These are phyloP conservation scores for Umbelopsis sp. DNA, from an alignment of 192 early-diverging fungal genomes.

Conservation along the genomic window DNA sequence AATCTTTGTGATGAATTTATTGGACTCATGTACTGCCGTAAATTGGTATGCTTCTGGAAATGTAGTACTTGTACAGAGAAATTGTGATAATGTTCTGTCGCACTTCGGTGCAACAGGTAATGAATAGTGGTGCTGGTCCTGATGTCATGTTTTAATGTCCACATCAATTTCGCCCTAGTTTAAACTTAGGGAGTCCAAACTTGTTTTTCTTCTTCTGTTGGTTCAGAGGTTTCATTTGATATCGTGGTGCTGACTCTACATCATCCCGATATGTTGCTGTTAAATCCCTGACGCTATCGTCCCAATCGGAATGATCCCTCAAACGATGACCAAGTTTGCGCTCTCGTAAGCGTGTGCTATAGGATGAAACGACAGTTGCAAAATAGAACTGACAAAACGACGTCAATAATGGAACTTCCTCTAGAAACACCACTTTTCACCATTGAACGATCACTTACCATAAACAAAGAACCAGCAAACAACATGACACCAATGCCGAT, in stretches of 20 bases:
- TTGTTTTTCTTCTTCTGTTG: constrained; percentile 12
- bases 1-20: too few species aligned
- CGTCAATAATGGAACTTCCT: not conserved
- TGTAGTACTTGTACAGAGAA: too few species aligned
- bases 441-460: constrained; percentile 21
- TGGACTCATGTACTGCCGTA: too few species aligned
- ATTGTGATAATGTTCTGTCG: too few species aligned
- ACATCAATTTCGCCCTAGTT: constrained; percentile 1
- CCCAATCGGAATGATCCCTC: constrained; percentile 35
- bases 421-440: not conserved
- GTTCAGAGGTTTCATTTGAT: constrained; percentile 26
- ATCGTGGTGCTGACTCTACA: constrained; percentile 28
- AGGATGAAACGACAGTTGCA: constrained; percentile 26
- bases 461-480: constrained; percentile 29
- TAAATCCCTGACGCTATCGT: constrained; percentile 27
- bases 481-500: constrained; percentile 29
- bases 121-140: not conserved
- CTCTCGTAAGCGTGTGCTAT: constrained; percentile 24
- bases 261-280: constrained; percentile 24
- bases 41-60: too few species aligned
- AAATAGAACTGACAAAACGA: constrained; percentile 29
- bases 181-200: not conserved
- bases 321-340: constrained; percentile 34
- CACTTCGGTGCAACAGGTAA: too few species aligned
- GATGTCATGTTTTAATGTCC: not conserved